These are phyloP conservation scores for Collybia sordida DNA, from an alignment of 768 basidiomycete genomes.

Conservation along the genomic window DNA sequence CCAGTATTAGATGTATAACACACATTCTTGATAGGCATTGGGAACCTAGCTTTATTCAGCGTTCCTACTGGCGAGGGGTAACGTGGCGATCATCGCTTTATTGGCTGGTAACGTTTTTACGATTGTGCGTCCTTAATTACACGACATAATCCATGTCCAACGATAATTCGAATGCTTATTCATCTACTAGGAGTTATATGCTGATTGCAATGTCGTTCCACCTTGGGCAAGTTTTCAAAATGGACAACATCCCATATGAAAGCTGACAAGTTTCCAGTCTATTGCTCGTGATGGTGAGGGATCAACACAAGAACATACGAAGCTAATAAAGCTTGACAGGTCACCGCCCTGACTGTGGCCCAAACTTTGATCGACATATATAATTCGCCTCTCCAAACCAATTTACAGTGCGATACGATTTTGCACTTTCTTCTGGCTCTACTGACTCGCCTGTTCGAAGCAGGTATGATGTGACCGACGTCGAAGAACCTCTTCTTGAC, in stretches of 20 bases:
- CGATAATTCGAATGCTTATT: neutral
- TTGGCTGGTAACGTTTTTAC: constrained; percentile 53
- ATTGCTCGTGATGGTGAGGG: constrained; percentile 48
- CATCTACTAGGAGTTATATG: constrained; percentile 59
- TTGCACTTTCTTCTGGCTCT: neutral
- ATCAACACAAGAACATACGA: no score
- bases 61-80: constrained; percentile 44
- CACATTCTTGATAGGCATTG: constrained; percentile 48
- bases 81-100: constrained; percentile 57
- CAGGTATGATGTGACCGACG: neutral
- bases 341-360: constrained; percentile 52
- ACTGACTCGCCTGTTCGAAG: neutral
- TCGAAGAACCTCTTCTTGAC: constrained; percentile 15
- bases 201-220: constrained; percentile 72
- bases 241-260: neutral
- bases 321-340: constrained; percentile 30
- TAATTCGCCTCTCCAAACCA: neutral
- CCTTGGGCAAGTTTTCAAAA: constrained; percentile 48
- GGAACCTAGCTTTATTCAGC: constrained; percentile 38
- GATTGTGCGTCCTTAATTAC: constrained; percentile 49
- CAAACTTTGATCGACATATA: constrained; percentile 47
- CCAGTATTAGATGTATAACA: constrained; percentile 43
- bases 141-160: no score
- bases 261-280: constrained; percentile 31
- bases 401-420: neutral